These are phyloP conservation scores for Blastocystis sp. DNA, from an alignment of 352 stramenopile species.

Conservation along the genomic window DNA sequence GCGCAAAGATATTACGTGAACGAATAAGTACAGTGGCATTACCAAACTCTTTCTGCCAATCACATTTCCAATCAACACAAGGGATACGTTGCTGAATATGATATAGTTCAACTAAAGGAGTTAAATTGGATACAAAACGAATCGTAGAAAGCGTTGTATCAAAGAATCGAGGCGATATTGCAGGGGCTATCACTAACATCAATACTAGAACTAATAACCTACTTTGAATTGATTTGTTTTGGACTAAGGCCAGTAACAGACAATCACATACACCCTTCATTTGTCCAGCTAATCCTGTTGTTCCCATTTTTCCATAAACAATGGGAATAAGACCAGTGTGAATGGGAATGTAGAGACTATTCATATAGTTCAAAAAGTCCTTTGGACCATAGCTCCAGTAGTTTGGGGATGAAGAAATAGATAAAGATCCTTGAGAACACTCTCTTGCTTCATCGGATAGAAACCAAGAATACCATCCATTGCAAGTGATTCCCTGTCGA, in stretches of 20 bases:
- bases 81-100: too few relatives aligned
- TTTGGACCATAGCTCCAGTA: not conserved
- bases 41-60: too few relatives aligned
- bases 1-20: not conserved
- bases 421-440: not conserved
- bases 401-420: not conserved
- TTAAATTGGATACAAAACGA: not conserved
- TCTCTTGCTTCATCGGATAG: not conserved
- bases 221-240: conserved; percentile 29
- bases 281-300: conserved; percentile 10
- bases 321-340: not conserved
- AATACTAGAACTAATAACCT: not conserved
- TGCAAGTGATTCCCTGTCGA: not conserved
- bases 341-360: conserved; percentile 7
- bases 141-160: not conserved
- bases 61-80: too few relatives aligned
- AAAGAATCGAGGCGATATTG: not conserved
- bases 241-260: not conserved
- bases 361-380: not conserved
- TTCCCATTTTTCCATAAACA: conserved; percentile 45
- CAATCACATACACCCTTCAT: conserved; percentile 52
- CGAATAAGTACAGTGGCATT: too few relatives aligned
- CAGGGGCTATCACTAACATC: not conserved
- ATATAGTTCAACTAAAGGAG: too few relatives aligned
- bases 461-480: not conserved